Evolutionary conservation across 2,329 filamentous ascomycete species (phyloP).

Genomic region (Pseudogymnoascus sp.): DNA sequence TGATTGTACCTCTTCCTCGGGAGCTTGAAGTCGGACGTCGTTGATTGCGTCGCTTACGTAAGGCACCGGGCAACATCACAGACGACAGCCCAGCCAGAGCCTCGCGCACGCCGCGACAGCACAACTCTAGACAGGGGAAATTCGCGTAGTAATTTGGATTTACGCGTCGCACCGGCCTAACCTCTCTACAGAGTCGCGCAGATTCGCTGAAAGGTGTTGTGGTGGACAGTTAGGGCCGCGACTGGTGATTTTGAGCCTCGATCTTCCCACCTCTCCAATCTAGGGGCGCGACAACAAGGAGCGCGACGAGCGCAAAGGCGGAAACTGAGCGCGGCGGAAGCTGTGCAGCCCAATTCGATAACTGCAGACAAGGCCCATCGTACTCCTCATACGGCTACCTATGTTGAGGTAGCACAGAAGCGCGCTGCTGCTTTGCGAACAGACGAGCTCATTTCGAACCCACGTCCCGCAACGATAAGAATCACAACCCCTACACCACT

Average conservation of each 20-base stretch:
- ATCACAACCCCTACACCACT: background rate
- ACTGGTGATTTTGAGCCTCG: conserved; percentile 3
- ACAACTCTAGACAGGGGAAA: conserved; percentile 22
- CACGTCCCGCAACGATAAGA: background rate
- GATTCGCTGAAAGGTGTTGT: background rate
- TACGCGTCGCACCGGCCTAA: conserved; percentile 25
- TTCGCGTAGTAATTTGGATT: conserved; percentile 21
- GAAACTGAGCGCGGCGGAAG: conserved; percentile 1
- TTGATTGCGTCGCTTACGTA: conserved; percentile 10
- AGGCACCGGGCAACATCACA: conserved; percentile 9
- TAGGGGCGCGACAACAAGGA: background rate
- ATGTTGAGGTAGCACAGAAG: background rate
- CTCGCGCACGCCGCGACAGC: conserved; percentile 13
- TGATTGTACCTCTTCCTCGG: background rate
- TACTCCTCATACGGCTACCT: background rate
- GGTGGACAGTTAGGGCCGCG: background rate
- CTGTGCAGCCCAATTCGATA: background rate
- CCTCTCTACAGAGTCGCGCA: conserved; percentile 15
- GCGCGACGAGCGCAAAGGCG: background rate
- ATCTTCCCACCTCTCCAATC: background rate
- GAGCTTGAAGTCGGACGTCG: conserved; percentile 5
- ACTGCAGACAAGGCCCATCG: background rate
- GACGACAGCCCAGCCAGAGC: conserved; percentile 12
- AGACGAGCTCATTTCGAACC: background rate
- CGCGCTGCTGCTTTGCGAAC: background rate